A percentile compares a stretch with the other conserved stretches of the same genome.
Evolutionary conservation across 805 yeast genomes (phyloP).

Genomic region (Saccharomyces kudriavzevii): DNA sequence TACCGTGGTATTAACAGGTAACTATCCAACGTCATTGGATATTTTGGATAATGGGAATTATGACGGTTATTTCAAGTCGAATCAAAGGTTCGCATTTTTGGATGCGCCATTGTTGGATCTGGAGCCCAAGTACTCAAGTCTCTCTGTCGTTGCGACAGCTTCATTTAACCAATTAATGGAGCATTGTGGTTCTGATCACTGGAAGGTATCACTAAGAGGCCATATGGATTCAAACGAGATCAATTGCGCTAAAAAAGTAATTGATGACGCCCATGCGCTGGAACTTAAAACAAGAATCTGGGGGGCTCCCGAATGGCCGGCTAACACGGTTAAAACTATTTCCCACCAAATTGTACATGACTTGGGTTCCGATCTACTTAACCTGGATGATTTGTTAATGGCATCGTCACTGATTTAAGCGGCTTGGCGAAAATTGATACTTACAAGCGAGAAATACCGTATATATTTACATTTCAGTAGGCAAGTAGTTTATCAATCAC

Average conservation of each 20-base stretch:
- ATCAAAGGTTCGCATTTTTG: conserved; percentile 32
- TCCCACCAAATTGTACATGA: conserved; percentile 40
- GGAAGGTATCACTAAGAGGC: conserved; percentile 5
- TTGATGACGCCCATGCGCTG: conserved; percentile 38
- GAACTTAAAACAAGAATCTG: conserved; percentile 56
- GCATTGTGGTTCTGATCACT: conserved; percentile 10
- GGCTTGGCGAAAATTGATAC: background rate
- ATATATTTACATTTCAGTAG: background rate
- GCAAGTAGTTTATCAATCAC: background rate
- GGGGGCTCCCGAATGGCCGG: conserved; percentile 70
- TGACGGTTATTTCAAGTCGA: conserved; percentile 15
- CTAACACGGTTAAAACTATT: conserved; percentile 34
- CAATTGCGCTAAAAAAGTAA: conserved; percentile 21
- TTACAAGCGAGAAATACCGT: background rate
- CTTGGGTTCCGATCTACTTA: conserved; percentile 49
- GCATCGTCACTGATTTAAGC: conserved; percentile 25
- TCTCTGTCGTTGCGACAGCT: conserved; percentile 35
- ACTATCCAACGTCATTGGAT: conserved; percentile 36
- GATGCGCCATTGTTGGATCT: conserved; percentile 40
- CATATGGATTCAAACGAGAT: conserved; percentile 9
- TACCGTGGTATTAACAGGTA: conserved; percentile 59
- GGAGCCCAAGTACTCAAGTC: conserved; percentile 12
- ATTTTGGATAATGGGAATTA: conserved; percentile 7
- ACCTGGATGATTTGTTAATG: conserved; percentile 49
- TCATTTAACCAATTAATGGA: conserved; percentile 29